Evolutionary conservation across 805 yeast species (phyloP), one percentile per base, ranked within the genome.

Genomic region (Wickerhamomyces queroliae): DNA sequence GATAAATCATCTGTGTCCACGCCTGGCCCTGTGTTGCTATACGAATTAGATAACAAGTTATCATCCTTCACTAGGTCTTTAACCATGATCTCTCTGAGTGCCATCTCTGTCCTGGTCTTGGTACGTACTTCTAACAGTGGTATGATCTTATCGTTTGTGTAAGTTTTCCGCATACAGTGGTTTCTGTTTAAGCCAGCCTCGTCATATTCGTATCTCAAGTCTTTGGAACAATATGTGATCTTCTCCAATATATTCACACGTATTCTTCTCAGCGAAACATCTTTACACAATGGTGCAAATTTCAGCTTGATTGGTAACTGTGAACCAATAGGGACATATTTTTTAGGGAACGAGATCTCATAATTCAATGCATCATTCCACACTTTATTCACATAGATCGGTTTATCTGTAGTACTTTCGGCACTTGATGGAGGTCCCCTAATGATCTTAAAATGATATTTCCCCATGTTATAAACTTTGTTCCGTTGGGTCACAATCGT

Each of bases 301-400:
- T 80, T 83, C 49, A 85, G 69, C 50, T 76, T 80, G 17, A 85
- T 64, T 19, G 61, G 84, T 52, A 63, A 62, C 64, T 73, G 78
- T 11, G 78, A 69, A 3, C 84, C 83, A 35, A 84, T 60, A 2
- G 84, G 68, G 10, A 83, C 76, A 56, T 70, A 84, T 51, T 84
- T 85, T 42, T 71, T 71, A 0, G 90, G 89, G 42, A 85, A 71
- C 0, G 88, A 74, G 13, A 85, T 70, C 46, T 83, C 83, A 58
- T 85, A 85, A 40, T 78, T 78, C 27, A 85, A 59, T 0, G 87
- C 58, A 40, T 83, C 80, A 48, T 78, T 77, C 93, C 93, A 85
- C 1, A 78, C 70, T 45, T 85, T 69, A 55, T 81, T 83, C 26
- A 85, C 87, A 56, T 80, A 83, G 15, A 85, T 74, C 0, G 95